Base-by-base conservation (phyloP, 768 basidiomycete species). In the Astraeus odoratus region DNA sequence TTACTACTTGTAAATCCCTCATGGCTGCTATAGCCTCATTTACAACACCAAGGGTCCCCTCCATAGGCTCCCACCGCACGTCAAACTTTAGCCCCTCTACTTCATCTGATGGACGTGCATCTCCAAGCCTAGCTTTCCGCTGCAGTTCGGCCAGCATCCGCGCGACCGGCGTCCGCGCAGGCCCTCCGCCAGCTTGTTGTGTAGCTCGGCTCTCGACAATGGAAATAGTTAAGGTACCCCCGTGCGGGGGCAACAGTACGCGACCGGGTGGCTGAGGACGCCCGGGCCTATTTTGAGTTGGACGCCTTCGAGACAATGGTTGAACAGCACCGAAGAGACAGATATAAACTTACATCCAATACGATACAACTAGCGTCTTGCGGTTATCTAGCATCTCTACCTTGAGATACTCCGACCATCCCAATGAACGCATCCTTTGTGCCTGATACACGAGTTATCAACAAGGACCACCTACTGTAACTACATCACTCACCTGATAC, bases 351-450 rank as follows among this genome's bases (percentile, higher is more conserved):
- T 58, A 92, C 91, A 86, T 69, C 94, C 94, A 97, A 59, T 97
- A 97, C n/a, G 78, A 79, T 20, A 83, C 74, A 5, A 70, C 75
- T 51, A 96, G 67, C 1, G 72, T 73, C 61, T 84, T 84, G 34
- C 84, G 73, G 53, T 83, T 75, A 24, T 76, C 71, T 18, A 74
- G 75, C 71, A 93, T 80, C 33, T 81, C 76, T 12, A 93, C 77
- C 4, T 72, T 72, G 25, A 96, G 61, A 55, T 78, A 83, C 10
- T 90, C 79, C 1, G 76, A 80, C 90, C 90, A 93, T n/a, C 90
- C 90, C 3, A 91, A 69, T n/a, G 77, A 77, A 39, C 85, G 74
- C 75, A 92, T 79, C 22, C 88, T 74, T 58, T 81, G 68, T 2
- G 84, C 87, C 86, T 70, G 36, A 20, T 34, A 54, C 42, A 31